Evolutionary conservation across 2,329 filamentous ascomycete genomes (phyloP).

Genomic region (Lecanosticta acicola): DNA sequence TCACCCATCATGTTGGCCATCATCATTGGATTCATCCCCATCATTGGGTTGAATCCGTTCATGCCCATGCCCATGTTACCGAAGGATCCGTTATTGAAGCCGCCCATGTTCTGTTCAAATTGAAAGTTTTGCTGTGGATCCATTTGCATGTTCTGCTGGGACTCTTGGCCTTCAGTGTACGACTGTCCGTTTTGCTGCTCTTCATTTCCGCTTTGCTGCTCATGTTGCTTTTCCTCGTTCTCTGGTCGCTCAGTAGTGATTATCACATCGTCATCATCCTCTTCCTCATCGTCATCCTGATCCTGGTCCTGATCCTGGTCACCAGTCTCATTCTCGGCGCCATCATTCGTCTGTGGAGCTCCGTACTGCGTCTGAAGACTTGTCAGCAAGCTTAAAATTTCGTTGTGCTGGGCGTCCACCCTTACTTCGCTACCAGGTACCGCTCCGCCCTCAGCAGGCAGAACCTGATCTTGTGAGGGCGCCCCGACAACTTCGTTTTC

Average conservation of each 20-base stretch:
- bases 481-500: slow-evolving; percentile 4
- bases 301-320: slow-evolving; percentile 19
- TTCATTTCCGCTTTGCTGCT: slow-evolving; percentile 11
- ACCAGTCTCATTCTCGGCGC: slow-evolving; percentile 4
- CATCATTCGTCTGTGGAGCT: slow-evolving; percentile 1
- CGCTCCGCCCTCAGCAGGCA: slow-evolving; percentile 9
- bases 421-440: slow-evolving; percentile 13
- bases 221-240: slow-evolving; percentile 15
- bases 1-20: slow-evolving; percentile 73
- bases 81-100: too few relatives aligned
- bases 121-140: slow-evolving; percentile 19
- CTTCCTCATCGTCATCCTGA: slow-evolving; percentile 20
- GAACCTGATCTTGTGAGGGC: slow-evolving; percentile 3
- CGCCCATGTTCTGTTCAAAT: slow-evolving; percentile 22
- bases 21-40: slow-evolving; percentile 49
- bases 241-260: slow-evolving; percentile 30
- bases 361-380: too few relatives aligned
- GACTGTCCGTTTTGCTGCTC: slow-evolving; percentile 14
- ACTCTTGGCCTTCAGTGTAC: slow-evolving; percentile 10
- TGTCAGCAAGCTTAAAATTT: not conserved
- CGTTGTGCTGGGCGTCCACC: not conserved
- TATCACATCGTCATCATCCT: slow-evolving; percentile 27
- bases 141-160: slow-evolving; percentile 17
- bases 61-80: too few relatives aligned
- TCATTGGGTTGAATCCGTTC: slow-evolving; percentile 65